phyloP scores from a whole-genome alignment of 106 monocot species.

The Chionographis japonica region DNA sequence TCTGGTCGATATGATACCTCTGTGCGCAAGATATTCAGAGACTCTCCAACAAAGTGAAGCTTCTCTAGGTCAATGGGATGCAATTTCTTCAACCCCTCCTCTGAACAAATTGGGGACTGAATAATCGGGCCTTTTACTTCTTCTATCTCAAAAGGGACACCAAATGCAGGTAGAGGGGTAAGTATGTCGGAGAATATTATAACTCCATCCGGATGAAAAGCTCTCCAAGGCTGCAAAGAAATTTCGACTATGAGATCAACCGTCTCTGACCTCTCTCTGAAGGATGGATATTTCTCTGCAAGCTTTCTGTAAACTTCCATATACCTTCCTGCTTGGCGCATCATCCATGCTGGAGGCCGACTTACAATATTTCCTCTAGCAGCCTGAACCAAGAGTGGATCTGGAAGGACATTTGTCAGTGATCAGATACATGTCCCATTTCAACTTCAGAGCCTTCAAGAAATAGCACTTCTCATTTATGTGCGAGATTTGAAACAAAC shows the following conservation, averaged over 20 bases:
- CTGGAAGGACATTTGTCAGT: conserved; percentile 24
- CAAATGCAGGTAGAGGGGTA: conserved; percentile 90
- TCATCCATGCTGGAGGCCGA: conserved; percentile 98
- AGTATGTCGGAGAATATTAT: conserved; percentile 98
- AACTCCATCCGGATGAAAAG: conserved; percentile 86
- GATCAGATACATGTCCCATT: too few species aligned
- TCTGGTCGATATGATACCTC: conserved; percentile 48
- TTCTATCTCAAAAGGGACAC: conserved; percentile 90
- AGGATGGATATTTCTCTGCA: conserved; percentile 77
- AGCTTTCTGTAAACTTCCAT: conserved; percentile 84
- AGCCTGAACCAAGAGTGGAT: conserved; percentile 84
- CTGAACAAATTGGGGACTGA: conserved; percentile 51
- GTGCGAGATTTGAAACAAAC: too few species aligned
- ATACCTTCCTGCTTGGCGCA: conserved; percentile 99
- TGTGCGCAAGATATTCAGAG: conserved; percentile 57
- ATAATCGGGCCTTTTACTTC: conserved; percentile 84
- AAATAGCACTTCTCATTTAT: too few species aligned
- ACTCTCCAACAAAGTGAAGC: conserved; percentile 88
- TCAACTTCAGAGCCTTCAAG: too few species aligned
- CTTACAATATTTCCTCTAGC: conserved; percentile 56
- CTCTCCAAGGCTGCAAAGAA: conserved; percentile 95
- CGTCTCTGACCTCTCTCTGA: conserved; percentile 92
- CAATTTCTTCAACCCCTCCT: conserved; percentile 58
- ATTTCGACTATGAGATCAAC: conserved; percentile 93
- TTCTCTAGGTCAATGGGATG: conserved; percentile 78